Percentiles rank a stretch among this genome's conserved stretches.
phyloP scores from a whole-genome alignment of 768 basidiomycete genomes.

The Tulasnella sp. region DNA sequence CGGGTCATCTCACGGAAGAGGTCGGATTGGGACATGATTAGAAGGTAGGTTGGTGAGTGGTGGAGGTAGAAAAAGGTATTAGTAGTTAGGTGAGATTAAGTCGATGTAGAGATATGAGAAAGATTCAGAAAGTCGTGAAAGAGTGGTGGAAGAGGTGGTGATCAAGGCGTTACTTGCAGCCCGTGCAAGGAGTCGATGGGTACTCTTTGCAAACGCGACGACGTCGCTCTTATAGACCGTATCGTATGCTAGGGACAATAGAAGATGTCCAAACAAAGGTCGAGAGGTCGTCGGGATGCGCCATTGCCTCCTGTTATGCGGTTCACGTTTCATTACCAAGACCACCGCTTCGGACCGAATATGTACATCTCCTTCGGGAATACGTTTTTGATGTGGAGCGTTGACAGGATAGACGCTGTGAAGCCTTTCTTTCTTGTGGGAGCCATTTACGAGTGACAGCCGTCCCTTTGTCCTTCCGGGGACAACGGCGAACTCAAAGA shows the following conservation, averaged over 20 bases:
- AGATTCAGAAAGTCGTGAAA: background rate
- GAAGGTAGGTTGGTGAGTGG: background rate
- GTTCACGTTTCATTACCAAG: background rate
- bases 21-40: slow-evolving; percentile 20
- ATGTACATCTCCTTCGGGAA: background rate
- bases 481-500: slow-evolving; percentile 14
- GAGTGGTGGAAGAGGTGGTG: background rate
- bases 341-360: background rate
- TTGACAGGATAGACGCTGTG: background rate
- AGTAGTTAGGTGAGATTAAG: background rate
- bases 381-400: background rate
- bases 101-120: background rate
- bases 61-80: background rate
- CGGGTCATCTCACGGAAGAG: slow-evolving; percentile 14
- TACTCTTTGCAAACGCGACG: background rate
- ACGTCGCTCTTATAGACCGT: background rate
- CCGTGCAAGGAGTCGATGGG: background rate
- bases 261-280: slow-evolving; percentile 2
- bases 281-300: slow-evolving; percentile 3
- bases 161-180: slow-evolving; percentile 13
- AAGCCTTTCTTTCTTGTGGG: slow-evolving; percentile 12
- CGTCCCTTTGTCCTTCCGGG: background rate
- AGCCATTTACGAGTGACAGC: background rate
- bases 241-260: background rate
- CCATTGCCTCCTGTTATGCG: background rate